phyloP scores from a whole-genome alignment of 2,329 filamentous ascomycete species.

The Ophiostoma populinum region DNA sequence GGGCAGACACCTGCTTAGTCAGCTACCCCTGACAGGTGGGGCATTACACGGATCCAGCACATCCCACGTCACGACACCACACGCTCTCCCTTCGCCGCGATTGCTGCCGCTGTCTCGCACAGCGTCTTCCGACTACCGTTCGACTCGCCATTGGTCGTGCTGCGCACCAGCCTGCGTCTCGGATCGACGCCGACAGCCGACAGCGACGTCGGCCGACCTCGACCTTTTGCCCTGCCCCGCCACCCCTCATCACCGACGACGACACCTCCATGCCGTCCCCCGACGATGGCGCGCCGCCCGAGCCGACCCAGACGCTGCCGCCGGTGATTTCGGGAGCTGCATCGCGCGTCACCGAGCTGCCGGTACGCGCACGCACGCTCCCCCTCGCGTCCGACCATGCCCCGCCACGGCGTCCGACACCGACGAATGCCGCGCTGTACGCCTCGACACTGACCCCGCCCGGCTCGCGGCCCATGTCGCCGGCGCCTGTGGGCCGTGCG shows the following conservation, averaged over 20 bases:
- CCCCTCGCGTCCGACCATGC: slow-evolving; percentile 34
- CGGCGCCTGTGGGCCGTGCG: slow-evolving; percentile 30
- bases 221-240: background rate
- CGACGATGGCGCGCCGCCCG: slow-evolving; percentile 44
- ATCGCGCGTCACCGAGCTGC: background rate
- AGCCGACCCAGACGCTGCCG: slow-evolving; percentile 54
- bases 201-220: no score
- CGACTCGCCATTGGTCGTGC: no score
- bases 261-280: slow-evolving; percentile 45
- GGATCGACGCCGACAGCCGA: no score
- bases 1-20: no score
- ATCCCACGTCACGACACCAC: no score
- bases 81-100: no score
- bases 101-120: no score
- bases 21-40: no score
- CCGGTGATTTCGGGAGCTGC: slow-evolving; percentile 32
- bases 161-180: no score
- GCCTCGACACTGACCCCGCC: slow-evolving; percentile 51
- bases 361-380: slow-evolving; percentile 12
- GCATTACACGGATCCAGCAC: no score
- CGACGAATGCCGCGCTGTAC: slow-evolving; percentile 42
- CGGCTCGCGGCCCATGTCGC: slow-evolving; percentile 50
- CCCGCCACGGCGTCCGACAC: slow-evolving; percentile 33
- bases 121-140: no score
- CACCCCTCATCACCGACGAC: background rate